phyloP scores from a whole-genome alignment of 2,329 filamentous ascomycete genomes.

The Aspergillus caelatus region DNA sequence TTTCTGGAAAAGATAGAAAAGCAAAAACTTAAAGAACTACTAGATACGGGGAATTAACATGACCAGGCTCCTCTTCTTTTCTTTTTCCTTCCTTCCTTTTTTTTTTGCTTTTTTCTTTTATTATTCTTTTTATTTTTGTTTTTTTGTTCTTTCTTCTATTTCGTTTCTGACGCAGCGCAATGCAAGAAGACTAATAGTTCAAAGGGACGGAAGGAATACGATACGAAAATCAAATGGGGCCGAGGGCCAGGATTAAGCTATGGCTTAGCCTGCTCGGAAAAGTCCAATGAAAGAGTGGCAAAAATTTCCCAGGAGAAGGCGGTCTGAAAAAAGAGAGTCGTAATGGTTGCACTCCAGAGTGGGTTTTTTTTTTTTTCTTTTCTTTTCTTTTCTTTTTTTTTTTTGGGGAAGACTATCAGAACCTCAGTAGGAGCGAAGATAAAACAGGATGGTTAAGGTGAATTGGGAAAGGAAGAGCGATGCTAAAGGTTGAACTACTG shows the following conservation, averaged over 20 bases:
- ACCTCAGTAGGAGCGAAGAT: background rate
- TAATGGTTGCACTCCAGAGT: background rate
- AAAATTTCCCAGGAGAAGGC: background rate
- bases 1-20: background rate
- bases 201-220: background rate
- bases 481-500: conserved; percentile 6
- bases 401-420: background rate
- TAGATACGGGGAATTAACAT: background rate
- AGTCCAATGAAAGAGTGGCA: background rate
- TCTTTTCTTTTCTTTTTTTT: too few species aligned
- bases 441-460: background rate
- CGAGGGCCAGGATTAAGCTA: conserved; percentile 9
- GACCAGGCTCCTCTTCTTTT: background rate
- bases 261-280: background rate
- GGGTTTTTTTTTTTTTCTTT: background rate
- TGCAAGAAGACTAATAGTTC: background rate
- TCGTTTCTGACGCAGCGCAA: background rate
- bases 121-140: too few species aligned
- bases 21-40: background rate
- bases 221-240: conserved; percentile 2
- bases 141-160: background rate
- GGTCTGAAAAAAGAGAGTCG: background rate
- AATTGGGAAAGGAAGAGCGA: conserved; percentile 3
- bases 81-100: background rate
- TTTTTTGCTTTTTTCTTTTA: background rate